Conservation (phyloP, 441 rosid genomes). For the Eruca vesicaria region DNA sequence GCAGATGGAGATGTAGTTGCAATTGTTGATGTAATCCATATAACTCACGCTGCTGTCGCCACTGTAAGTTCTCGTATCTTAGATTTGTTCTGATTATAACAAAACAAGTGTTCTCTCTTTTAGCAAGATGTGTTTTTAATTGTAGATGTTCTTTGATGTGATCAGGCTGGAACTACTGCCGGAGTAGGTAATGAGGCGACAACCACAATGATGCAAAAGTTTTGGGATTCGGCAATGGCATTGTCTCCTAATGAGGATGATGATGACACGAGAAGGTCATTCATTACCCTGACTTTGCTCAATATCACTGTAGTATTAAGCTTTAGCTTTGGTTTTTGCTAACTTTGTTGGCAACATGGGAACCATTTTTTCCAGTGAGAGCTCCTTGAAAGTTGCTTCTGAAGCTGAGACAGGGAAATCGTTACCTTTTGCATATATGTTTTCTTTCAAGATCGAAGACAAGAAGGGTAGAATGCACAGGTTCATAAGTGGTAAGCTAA, state of each 20-base stretch:
- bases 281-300: not conserved
- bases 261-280: slow-evolving; percentile 74
- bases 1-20: slow-evolving; percentile 57
- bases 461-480: slow-evolving; percentile 85
- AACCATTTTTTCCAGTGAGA: slow-evolving; percentile 55
- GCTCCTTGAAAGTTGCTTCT: slow-evolving; percentile 72
- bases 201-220: slow-evolving; percentile 90
- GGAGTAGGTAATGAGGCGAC: slow-evolving; percentile 75
- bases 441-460: slow-evolving; percentile 89
- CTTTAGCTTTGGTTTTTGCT: slow-evolving; percentile 1
- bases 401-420: slow-evolving; percentile 77
- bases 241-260: slow-evolving; percentile 72
- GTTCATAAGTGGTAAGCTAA: slow-evolving; percentile 69
- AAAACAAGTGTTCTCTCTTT: not conserved
- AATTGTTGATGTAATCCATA: slow-evolving; percentile 82
- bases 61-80: slow-evolving; percentile 55
- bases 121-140: not conserved
- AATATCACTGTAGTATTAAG: no score
- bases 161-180: slow-evolving; percentile 74
- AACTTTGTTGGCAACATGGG: slow-evolving; percentile 9
- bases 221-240: slow-evolving; percentile 99
- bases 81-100: not conserved
- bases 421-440: slow-evolving; percentile 52
- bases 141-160: not conserved
- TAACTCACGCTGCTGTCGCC: slow-evolving; percentile 93